Conservation (phyloP, 2,329 filamentous ascomycete genomes). For the Exserohilum turcica region DNA sequence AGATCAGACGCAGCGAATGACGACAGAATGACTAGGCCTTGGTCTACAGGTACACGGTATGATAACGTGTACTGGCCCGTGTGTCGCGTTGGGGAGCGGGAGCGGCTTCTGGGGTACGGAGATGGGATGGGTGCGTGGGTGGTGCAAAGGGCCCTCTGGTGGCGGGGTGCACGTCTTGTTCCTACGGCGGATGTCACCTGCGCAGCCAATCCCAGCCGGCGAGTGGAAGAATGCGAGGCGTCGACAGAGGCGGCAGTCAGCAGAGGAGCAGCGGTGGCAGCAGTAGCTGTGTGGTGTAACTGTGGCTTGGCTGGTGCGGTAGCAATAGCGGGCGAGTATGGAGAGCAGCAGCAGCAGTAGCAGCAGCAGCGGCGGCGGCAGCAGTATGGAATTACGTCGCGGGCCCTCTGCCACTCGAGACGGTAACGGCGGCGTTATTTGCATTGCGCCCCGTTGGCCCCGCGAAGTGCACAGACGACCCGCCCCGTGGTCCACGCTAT, state of each 20-base stretch:
- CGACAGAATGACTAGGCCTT: slow-evolving; percentile 7
- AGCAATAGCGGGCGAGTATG: no score
- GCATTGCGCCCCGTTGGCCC: slow-evolving; percentile 25
- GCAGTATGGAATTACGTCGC: slow-evolving; percentile 11
- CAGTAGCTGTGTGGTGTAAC: not conserved
- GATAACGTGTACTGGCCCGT: slow-evolving; percentile 8
- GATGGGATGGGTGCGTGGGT: slow-evolving; percentile 19
- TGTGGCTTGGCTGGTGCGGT: no score
- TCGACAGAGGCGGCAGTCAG: slow-evolving; percentile 1
- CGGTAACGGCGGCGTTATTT: slow-evolving; percentile 23
- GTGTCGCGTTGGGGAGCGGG: slow-evolving; percentile 10
- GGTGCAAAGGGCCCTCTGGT: slow-evolving; percentile 16
- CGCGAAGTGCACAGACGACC: slow-evolving; percentile 25
- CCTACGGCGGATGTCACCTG: slow-evolving; percentile 18
- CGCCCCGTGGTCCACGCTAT: slow-evolving; percentile 18
- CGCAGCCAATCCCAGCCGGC: slow-evolving; percentile 7
- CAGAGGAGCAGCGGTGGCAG: not conserved
- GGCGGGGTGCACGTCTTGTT: slow-evolving; percentile 14
- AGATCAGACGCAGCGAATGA: slow-evolving; percentile 14
- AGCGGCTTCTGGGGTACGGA: slow-evolving; percentile 11
- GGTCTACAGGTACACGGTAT: slow-evolving; percentile 12
- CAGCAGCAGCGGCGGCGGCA: slow-evolving; percentile 6
- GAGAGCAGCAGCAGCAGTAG: not conserved
- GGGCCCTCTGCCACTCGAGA: slow-evolving; percentile 17
- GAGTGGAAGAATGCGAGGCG: slow-evolving; percentile 10